Evolutionary conservation across 495 filamentous ascomycete species (phyloP).

Genomic region (Annulohypoxylon nitens): DNA sequence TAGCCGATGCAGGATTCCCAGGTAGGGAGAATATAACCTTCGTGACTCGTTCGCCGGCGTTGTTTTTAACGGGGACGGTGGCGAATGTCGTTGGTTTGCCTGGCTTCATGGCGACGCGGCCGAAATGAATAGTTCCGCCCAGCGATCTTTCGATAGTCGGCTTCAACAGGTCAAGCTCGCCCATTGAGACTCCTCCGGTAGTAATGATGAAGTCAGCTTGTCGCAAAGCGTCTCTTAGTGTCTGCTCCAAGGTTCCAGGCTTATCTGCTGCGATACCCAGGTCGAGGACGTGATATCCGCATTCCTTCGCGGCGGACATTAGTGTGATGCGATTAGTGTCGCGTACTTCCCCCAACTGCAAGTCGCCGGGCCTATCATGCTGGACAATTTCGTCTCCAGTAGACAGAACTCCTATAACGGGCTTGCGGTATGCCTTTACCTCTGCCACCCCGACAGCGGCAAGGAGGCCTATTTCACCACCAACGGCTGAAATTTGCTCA

Average conservation of each 20-base stretch:
- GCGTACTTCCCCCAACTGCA: slow-evolving; percentile 86
- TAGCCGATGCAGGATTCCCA: slow-evolving; percentile 91
- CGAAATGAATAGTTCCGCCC: slow-evolving; percentile 96
- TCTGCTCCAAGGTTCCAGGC: slow-evolving; percentile 79
- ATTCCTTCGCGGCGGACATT: slow-evolving; percentile 78
- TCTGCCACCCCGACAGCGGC: slow-evolving; percentile 83
- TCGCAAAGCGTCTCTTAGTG: slow-evolving; percentile 78
- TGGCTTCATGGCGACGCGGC: slow-evolving; percentile 96
- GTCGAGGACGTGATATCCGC: slow-evolving; percentile 84
- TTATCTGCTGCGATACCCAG: slow-evolving; percentile 89
- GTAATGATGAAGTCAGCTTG: slow-evolving; percentile 88
- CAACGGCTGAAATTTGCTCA: slow-evolving; percentile 81
- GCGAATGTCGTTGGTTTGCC: slow-evolving; percentile 98
- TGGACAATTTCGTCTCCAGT: slow-evolving; percentile 95
- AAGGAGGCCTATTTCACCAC: slow-evolving; percentile 90
- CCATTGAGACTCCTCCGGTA: slow-evolving; percentile 97
- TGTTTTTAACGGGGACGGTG: slow-evolving; percentile 77
- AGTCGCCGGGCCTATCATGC: slow-evolving; percentile 71
- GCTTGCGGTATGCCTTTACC: slow-evolving; percentile 81
- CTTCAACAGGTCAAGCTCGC: slow-evolving; percentile 96
- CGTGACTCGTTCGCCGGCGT: slow-evolving; percentile 66
- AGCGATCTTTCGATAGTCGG: slow-evolving; percentile 93
- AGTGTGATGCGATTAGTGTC: slow-evolving; percentile 93
- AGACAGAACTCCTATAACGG: slow-evolving; percentile 87
- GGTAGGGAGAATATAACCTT: slow-evolving; percentile 92